Evolutionary conservation across 371 early-diverging fungal species (phyloP).

Genomic region (Mortierella sp.): DNA sequence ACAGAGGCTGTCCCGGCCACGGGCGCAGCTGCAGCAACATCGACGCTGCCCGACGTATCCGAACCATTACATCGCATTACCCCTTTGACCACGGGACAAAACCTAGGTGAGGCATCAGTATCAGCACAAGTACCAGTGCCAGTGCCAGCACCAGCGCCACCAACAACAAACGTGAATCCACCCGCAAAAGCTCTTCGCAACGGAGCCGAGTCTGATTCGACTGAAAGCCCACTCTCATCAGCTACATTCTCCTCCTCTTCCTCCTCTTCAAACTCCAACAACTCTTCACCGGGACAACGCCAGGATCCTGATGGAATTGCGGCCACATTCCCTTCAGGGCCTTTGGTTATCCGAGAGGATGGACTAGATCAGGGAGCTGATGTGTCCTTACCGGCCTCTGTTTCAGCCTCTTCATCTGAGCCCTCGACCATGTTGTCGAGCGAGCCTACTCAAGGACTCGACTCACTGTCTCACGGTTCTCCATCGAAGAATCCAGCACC

Average conservation of each 20-base stretch:
- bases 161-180: constrained; percentile 8
- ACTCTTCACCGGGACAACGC: background rate
- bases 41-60: no score
- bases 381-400: constrained; percentile 1
- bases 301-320: background rate
- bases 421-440: background rate
- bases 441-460: background rate
- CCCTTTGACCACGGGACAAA: no score
- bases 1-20: no score
- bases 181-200: background rate
- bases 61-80: no score
- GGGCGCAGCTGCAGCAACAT: no score
- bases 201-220: constrained; percentile 25
- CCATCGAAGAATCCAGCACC: background rate
- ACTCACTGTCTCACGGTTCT: background rate
- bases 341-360: background rate
- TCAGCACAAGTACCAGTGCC: constrained; percentile 6
- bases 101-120: constrained; percentile 1
- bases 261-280: background rate
- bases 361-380: background rate
- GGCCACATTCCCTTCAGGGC: background rate
- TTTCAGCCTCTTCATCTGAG: background rate
- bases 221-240: constrained; percentile 8
- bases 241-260: constrained; percentile 1
- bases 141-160: constrained; percentile 10